Percentiles rank a stretch among this genome's conserved stretches.
These are phyloP conservation scores for Venturia carpophila DNA, from an alignment of 2,329 filamentous ascomycete species.

Conservation along the genomic window DNA sequence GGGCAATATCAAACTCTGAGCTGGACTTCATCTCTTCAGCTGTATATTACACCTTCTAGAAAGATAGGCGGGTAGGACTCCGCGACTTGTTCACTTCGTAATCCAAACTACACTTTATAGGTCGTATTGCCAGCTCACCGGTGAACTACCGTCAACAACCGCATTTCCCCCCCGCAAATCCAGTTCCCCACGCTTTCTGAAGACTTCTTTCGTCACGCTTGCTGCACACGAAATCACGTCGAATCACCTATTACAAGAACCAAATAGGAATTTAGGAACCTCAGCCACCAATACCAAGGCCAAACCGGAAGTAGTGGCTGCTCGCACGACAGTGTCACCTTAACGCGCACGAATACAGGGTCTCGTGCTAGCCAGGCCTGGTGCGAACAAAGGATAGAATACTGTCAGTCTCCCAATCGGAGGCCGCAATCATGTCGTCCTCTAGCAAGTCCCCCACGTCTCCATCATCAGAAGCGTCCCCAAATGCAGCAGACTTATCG, in stretches of 20 bases:
- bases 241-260: neutral
- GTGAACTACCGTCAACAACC: neutral
- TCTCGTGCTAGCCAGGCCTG: neutral
- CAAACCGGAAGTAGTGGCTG: neutral
- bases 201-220: neutral
- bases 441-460: conserved; percentile 5
- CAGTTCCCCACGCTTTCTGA: neutral
- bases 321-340: neutral
- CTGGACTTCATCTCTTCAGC: conserved; percentile 8
- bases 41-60: neutral
- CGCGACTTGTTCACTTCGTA: neutral
- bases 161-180: neutral
- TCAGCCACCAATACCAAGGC: neutral
- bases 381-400: neutral
- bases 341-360: neutral
- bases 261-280: neutral
- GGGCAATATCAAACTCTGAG: neutral
- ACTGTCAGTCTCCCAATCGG: neutral
- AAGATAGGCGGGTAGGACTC: neutral
- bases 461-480: conserved; percentile 8
- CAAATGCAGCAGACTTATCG: conserved; percentile 8
- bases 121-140: neutral
- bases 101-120: neutral
- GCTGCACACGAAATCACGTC: neutral
- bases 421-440: conserved; percentile 3